Evolutionary conservation across 2,329 filamentous ascomycete genomes (phyloP).

Genomic region (Fusarium ramigenum): DNA sequence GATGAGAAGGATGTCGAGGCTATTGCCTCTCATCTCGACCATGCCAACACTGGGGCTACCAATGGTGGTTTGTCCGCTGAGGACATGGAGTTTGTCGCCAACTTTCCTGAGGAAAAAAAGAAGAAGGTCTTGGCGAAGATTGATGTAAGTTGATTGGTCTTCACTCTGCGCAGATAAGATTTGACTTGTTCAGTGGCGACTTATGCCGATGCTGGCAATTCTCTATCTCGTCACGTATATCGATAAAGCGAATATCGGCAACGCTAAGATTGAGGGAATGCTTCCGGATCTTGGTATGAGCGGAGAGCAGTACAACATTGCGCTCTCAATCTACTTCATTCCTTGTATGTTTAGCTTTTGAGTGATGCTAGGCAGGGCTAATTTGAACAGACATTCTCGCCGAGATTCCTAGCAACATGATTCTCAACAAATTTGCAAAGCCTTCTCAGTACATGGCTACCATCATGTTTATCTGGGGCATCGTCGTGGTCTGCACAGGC

Average conservation of each 20-base stretch:
- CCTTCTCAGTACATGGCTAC: constrained; percentile 29
- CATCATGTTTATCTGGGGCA: constrained; percentile 30
- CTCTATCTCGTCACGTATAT: constrained; percentile 29
- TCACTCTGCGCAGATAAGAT: accelerated
- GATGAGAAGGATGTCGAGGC: constrained; percentile 35
- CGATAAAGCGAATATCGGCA: constrained; percentile 32
- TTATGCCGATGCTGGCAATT: constrained; percentile 27
- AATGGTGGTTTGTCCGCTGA: constrained; percentile 15
- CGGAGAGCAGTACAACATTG: constrained; percentile 30
- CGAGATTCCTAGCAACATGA: constrained; percentile 31
- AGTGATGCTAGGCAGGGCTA: accelerated
- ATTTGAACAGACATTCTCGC: constrained; percentile 11
- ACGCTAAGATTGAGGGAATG: constrained; percentile 32
- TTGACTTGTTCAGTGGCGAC: constrained; percentile 10
- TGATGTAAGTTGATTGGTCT: constrained; percentile 1
- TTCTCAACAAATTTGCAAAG: constrained; percentile 27
- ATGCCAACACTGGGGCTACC: not conserved
- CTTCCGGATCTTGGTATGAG: constrained; percentile 17
- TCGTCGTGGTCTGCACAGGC: constrained; percentile 19
- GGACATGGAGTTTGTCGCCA: constrained; percentile 32
- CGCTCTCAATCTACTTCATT: constrained; percentile 28
- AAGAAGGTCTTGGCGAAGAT: constrained; percentile 36
- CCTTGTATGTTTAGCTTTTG: not conserved
- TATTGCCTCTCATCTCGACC: constrained; percentile 16
- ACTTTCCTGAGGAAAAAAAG: constrained; percentile 32